A percentile compares a stretch with the other conserved stretches of the same genome.
These are phyloP conservation scores for Turnera subulata DNA, from an alignment of 345 rosid species.

Conservation along the genomic window DNA sequence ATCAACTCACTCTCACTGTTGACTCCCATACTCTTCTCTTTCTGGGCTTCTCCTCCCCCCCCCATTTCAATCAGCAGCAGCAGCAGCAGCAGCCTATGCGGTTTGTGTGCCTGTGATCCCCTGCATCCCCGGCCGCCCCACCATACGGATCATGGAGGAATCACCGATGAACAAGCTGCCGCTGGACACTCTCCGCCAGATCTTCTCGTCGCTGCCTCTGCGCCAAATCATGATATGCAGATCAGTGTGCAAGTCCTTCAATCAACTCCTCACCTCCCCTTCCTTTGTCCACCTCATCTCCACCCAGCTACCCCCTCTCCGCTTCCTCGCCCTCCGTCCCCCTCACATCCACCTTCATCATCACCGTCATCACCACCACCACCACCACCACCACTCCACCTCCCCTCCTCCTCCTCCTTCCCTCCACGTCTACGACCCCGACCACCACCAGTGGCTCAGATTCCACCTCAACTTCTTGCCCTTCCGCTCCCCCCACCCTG, in stretches of 20 bases:
- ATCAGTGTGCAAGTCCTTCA: conserved; percentile 58
- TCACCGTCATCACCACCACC: conserved; percentile 5
- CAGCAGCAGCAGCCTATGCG: no score
- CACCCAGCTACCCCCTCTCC: conserved; percentile 44
- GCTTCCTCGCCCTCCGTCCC: conserved; percentile 71
- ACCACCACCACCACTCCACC: conserved; percentile 8
- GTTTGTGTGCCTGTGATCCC: no score
- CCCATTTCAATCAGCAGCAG: no score
- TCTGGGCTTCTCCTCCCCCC: no score
- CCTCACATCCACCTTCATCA: conserved; percentile 45
- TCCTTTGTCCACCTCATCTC: conserved; percentile 50
- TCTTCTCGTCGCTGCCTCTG: conserved; percentile 73
- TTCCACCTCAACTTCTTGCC: conserved; percentile 72
- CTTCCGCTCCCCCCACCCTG: conserved; percentile 61
- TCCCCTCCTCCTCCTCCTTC: conserved; percentile 20
- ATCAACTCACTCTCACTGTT: no score
- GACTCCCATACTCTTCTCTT: no score
- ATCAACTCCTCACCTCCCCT: conserved; percentile 42
- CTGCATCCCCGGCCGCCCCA: no score
- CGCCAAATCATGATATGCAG: conserved; percentile 73
- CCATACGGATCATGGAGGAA: neutral
- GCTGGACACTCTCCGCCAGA: conserved; percentile 68
- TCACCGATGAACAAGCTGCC: conserved; percentile 61
- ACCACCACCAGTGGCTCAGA: conserved; percentile 51
- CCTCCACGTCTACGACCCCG: conserved; percentile 68